Conservation (phyloP, 306 rosid genomes). For the Vigna mungo region DNA sequence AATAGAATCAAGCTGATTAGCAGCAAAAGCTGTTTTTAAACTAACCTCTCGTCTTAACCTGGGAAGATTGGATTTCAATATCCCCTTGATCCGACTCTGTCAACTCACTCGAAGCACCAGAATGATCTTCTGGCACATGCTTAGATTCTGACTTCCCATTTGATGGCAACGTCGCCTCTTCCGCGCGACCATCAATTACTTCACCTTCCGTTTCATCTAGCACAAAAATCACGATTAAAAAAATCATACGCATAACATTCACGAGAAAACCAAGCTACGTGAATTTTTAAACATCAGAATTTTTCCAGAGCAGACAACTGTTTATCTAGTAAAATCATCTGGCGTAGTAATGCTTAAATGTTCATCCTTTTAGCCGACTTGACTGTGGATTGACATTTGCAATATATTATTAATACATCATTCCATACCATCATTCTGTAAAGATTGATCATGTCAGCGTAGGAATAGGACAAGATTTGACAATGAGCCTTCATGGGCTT, state of each 20-base stretch:
- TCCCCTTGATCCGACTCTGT: conserved; percentile 48
- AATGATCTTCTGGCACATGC: conserved; percentile 47
- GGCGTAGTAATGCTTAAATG: neutral
- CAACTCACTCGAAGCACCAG: conserved; percentile 61
- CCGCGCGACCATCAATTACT: conserved; percentile 59
- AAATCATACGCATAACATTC: conserved; percentile 16
- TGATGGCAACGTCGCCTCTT: conserved; percentile 45
- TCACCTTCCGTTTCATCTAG: conserved; percentile 60
- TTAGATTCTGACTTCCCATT: conserved; percentile 42
- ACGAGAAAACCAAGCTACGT: conserved; percentile 29
- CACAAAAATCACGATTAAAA: conserved; percentile 35
- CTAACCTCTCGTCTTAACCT: conserved; percentile 55
- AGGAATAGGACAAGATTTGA: neutral
- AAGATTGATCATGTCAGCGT: neutral
- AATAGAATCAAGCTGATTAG: conserved; percentile 10
- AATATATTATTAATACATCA: conserved; percentile 12
- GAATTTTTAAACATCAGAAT: neutral
- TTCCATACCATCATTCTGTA: conserved; percentile 4
- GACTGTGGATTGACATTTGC: conserved; percentile 34
- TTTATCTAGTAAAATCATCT: conserved; percentile 29
- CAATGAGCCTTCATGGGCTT: conserved; percentile 12
- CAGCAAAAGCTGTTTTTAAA: conserved; percentile 20
- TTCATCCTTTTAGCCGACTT: neutral
- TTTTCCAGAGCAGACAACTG: neutral
- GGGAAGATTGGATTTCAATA: conserved; percentile 61